Base-by-base conservation (phyloP, 2,329 filamentous ascomycete species). In the Endothia cerciana region DNA sequence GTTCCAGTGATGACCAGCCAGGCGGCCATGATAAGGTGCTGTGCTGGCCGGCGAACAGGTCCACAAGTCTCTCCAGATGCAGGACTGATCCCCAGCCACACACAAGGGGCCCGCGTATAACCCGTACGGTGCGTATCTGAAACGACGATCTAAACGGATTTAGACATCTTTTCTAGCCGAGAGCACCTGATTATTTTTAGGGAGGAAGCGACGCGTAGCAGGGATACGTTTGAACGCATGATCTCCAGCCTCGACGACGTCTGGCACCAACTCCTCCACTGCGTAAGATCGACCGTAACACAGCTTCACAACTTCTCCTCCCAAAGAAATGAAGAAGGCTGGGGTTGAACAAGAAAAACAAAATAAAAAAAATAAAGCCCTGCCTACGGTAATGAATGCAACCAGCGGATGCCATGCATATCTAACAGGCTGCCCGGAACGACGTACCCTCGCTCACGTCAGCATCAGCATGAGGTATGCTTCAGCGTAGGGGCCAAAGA, bases 121-220 rank as follows among this genome's bases (percentile, higher is more conserved):
- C 7, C 28, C 47, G 47, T 51, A 51, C 22, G 28, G 28, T 15
- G 47, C 47, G 13, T 51, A 51, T 51, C 47, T 51, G 47, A 51
- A 51, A 51, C 47, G 28, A 4, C 47, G 25, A 51, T 51, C 47
- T 13, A 51, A 51, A 51, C n/a, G 47, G 47, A 56, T 56, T 56
- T 56, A 38, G 36, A 56, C 53, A 56, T 17, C 53, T 4, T 38
- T 58, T 8, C n/a, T n/a, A n/a, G 15, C 25, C 40, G 41, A 47
- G 41, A 47, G 41, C 40, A 41, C n/a, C 25, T 30, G 25, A 19
- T 47, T 60, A 60, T 60, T 60, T 60, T 60, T 60, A 60, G 40
- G 58, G 58, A 45, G 17, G 40, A 60, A 47, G 58, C 41, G 41
- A 45, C 36, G 28, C 58, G 41, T 41, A 13, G 28, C 30, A 55